Evolutionary conservation across 2,329 filamentous ascomycete species (phyloP), one percentile per base, ranked within the genome.

Genomic region (Grosmannia penicillata): DNA sequence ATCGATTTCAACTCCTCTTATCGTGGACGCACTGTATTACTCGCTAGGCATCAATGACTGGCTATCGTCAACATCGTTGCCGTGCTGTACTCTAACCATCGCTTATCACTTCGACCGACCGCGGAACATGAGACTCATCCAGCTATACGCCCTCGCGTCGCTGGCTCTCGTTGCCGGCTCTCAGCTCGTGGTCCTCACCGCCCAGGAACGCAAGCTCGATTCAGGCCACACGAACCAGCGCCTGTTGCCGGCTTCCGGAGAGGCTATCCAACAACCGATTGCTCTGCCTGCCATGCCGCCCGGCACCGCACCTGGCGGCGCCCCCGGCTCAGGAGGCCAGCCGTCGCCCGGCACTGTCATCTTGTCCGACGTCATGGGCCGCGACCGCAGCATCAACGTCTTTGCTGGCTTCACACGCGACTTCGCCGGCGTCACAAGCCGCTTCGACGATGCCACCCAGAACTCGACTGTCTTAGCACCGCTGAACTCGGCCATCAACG

Each of bases 401-500:
- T 96, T 95, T 59, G 81, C 84, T 23, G 76, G 77, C 30, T 75
- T 93, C 51, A 78, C 80, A 6, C 75, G 86, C 42, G 79, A 89
- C 52, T 75, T 87, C 49, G 70, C 77, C 33, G 60, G 68, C n/a
- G 68, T 87, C 17, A 70, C 75, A 9, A 60, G 63, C 18, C 80
- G 82, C 1, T 71, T 96, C 13, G 72, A 81, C 48, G 71, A 84
- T 53, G 57, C 66, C 1, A 53, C 61, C 1, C 58, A 69, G 41
- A 87, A 89, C 54, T 82, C 82, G 14, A 95, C 86, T 3, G 76
- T 96, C 19, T 73, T 96, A 3, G 89, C 87, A 6, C 91, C 91
- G 1, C 63, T 82, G 38, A 96, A 98, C 64, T 75, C 72, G 15
- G 85, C 78, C 4, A 75, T 98, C 51, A 80, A 82, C 47, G 63